Conservation (phyloP, 1,284 basidiomycete genomes). For the Cerrena zonata region DNA sequence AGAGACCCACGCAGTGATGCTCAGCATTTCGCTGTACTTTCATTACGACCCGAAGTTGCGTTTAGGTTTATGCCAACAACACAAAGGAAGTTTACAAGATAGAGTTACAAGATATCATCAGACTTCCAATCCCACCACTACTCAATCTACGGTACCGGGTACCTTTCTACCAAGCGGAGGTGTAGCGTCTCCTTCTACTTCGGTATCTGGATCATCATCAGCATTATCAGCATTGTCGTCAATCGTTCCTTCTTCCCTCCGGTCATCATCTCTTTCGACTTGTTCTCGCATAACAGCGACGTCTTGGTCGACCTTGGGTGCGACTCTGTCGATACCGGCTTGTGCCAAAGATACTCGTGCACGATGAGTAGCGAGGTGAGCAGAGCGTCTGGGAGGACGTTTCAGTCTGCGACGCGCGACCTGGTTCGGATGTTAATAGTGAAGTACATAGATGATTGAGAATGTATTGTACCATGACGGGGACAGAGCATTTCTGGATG, state of each 20-base stretch:
- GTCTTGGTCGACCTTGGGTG: constrained; percentile 63
- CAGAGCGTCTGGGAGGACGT: constrained; percentile 36
- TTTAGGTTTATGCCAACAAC: too few species aligned
- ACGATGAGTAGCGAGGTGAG: constrained; percentile 36
- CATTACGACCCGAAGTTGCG: too few species aligned
- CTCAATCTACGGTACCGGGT: constrained; percentile 3
- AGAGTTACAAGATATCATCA: too few species aligned
- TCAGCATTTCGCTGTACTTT: too few species aligned
- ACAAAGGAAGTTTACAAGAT: too few species aligned
- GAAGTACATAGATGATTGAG: background rate
- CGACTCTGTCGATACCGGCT: constrained; percentile 72
- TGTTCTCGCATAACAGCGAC: constrained; percentile 66
- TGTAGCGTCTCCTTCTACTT: constrained; percentile 23
- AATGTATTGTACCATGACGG: constrained; percentile 56
- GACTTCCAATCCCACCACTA: background rate
- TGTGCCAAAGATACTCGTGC: constrained; percentile 75
- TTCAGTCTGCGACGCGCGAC: constrained; percentile 54
- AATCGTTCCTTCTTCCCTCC: constrained; percentile 52
- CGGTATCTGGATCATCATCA: constrained; percentile 26
- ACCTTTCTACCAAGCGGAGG: constrained; percentile 3
- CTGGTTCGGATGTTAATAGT: constrained; percentile 5
- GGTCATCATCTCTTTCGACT: constrained; percentile 40
- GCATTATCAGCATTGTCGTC: constrained; percentile 57
- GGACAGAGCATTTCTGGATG: constrained; percentile 75
- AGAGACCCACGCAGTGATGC: too few species aligned